These are phyloP conservation scores for Coemansia sp. DNA, from an alignment of 192 early-diverging fungal species.

Conservation along the genomic window DNA sequence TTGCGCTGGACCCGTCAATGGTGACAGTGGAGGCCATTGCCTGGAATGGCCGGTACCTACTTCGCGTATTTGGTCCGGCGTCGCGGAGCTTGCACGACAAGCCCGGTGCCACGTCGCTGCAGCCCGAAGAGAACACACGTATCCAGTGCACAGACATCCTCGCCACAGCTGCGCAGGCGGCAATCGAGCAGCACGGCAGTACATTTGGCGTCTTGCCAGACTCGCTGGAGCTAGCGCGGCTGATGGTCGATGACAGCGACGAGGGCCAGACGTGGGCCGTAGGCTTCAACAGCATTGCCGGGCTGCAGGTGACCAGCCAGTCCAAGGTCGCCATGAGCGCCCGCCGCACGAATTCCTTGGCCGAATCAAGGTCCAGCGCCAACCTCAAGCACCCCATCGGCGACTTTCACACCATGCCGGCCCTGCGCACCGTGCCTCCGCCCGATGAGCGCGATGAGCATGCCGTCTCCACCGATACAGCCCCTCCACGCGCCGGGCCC, in stretches of 20 bases:
- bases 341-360: constrained; percentile 20
- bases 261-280: constrained; percentile 44
- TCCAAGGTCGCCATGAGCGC: constrained; percentile 37
- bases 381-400: constrained; percentile 1
- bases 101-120: constrained; percentile 30
- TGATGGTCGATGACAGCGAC: constrained; percentile 47
- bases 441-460: constrained; percentile 13
- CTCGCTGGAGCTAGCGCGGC: constrained; percentile 37
- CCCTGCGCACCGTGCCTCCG: not conserved
- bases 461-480: too few relatives aligned
- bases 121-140: constrained; percentile 14
- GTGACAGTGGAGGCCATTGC: constrained; percentile 44
- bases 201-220: constrained; percentile 44
- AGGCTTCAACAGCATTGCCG: constrained; percentile 39
- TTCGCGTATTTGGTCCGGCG: constrained; percentile 41
- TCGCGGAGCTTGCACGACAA: constrained; percentile 33
- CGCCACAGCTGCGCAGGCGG: constrained; percentile 41
- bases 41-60: constrained; percentile 44
- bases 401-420: constrained; percentile 1
- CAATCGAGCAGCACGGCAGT: constrained; percentile 47
- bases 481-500: not conserved
- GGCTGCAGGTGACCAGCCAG: constrained; percentile 40
- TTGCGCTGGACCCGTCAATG: constrained; percentile 28
- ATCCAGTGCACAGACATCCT: constrained; percentile 46
- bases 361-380: constrained; percentile 17